These are phyloP conservation scores for Colletotrichum sp. DNA, from an alignment of 2,329 filamentous ascomycete species.

Conservation along the genomic window DNA sequence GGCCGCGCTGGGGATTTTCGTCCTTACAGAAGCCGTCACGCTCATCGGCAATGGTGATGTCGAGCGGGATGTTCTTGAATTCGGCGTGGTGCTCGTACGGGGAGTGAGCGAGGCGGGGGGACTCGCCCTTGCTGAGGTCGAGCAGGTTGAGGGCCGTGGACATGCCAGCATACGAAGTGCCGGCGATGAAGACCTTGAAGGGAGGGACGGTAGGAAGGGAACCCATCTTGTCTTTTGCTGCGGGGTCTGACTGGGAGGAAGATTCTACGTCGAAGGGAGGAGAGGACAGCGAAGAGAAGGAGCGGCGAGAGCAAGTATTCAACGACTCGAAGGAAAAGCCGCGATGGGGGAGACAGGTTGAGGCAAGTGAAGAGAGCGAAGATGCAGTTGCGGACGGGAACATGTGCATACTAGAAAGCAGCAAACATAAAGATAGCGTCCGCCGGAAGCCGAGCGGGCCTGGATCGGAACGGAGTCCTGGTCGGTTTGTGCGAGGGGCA, in stretches of 20 bases:
- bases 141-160: constrained; percentile 69
- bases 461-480: constrained; percentile 6
- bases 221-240: constrained; percentile 16
- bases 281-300: background rate
- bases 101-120: constrained; percentile 47
- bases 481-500: background rate
- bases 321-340: background rate
- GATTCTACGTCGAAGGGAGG: background rate
- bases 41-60: constrained; percentile 78
- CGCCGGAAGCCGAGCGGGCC: constrained; percentile 16
- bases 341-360: background rate
- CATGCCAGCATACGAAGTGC: constrained; percentile 76
- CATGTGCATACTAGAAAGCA: background rate
- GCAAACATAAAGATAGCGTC: constrained; percentile 11
- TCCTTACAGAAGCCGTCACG: constrained; percentile 81
- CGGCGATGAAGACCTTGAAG: constrained; percentile 67
- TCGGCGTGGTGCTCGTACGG: constrained; percentile 43
- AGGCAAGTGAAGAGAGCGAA: background rate
- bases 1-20: background rate
- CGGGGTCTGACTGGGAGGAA: background rate
- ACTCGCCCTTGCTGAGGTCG: constrained; percentile 64
- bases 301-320: background rate
- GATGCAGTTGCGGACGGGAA: constrained; percentile 4
- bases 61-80: constrained; percentile 56
- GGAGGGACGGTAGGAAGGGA: constrained; percentile 29